Base-by-base conservation (phyloP, 2,329 filamentous ascomycete species). In the Escovopsis sp. region DNA sequence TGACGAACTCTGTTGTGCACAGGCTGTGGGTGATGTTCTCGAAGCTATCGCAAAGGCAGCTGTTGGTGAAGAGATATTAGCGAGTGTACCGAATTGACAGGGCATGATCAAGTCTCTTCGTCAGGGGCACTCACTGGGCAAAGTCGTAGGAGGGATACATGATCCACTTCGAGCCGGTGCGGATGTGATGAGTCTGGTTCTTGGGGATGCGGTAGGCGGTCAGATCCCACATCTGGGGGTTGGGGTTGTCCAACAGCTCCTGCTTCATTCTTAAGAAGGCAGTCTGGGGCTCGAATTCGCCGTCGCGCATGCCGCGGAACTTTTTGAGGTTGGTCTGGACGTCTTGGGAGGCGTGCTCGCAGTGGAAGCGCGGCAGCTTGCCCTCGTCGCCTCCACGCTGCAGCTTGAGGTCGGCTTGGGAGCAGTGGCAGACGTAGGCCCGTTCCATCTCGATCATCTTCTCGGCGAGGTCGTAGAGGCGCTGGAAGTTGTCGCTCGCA, bases 61-160 rank as follows among this genome's bases (percentile, higher is more conserved):
- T 29, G 13, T n/a, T n/a, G n/a, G n/a, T n/a, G 27, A 3, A 29
- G 7, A 12, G 27, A 12, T 5, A 7, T n/a, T 29, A 29, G 27
- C 27, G 5, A 9, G n/a, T 31, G 14, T 16, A 6, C 15, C 10
- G 17, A 31, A 9, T 16, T 7, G 9, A 15, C 11, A 28, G 9
- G 4, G 15, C 4, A 10, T n/a, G 15, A 31, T 17, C 17, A 16
- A 10, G 10, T 5, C 10, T 17, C 7, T 31, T 7, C 10, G 8
- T 9, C 4, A 14, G 16, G 4, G 17, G 17, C 4, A 31, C 29
- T 31, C 17, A 31, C 29, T 39, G 84, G 0, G 80, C 81, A 53
- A 92, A 92, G 55, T 94, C 87, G 51, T 94, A 94, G 0, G 88
- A 92, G 0, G 90, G 90, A 54, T 94, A 94, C 43, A 94, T 93